Evolutionary conservation across 169 alveolate genomes (phyloP).

Genomic region (Babesia ovis): DNA sequence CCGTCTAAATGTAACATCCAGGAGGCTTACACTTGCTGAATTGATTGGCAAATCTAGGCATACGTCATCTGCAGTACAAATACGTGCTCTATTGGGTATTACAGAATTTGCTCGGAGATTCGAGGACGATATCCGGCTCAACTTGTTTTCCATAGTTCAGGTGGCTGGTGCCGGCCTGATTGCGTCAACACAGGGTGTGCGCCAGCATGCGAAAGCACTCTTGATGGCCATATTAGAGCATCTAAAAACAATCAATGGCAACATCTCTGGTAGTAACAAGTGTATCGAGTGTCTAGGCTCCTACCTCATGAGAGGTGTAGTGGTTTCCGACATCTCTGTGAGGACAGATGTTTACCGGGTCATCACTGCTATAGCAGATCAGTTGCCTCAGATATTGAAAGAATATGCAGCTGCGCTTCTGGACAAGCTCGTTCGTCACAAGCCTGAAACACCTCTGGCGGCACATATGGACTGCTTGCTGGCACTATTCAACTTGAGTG

Average conservation of each 20-base stretch:
- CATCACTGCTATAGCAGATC: slow-evolving; percentile 7
- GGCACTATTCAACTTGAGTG: slow-evolving; percentile 19
- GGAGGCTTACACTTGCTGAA: slow-evolving; percentile 61
- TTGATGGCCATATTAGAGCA: slow-evolving; percentile 20
- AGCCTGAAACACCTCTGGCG: slow-evolving; percentile 29
- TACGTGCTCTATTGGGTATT: slow-evolving; percentile 53
- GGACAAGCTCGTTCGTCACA: slow-evolving; percentile 20
- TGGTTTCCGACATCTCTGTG: slow-evolving; percentile 12
- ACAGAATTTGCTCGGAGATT: slow-evolving; percentile 42
- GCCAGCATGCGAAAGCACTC: slow-evolving; percentile 37
- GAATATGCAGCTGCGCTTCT: slow-evolving; percentile 18
- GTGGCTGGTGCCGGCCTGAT: slow-evolving; percentile 38
- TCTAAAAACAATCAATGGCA: background rate
- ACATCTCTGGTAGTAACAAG: slow-evolving; percentile 1
- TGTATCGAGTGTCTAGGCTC: slow-evolving; percentile 25
- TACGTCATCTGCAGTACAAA: slow-evolving; percentile 36
- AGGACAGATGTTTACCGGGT: slow-evolving; percentile 32
- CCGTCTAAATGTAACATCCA: slow-evolving; percentile 49
- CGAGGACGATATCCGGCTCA: slow-evolving; percentile 44
- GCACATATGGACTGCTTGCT: slow-evolving; percentile 48
- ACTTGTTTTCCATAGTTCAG: slow-evolving; percentile 45
- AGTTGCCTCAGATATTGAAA: slow-evolving; percentile 20
- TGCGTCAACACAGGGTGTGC: slow-evolving; percentile 2
- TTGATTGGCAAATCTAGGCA: slow-evolving; percentile 60
- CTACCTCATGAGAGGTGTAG: slow-evolving; percentile 31